These are phyloP conservation scores for Baudoinia panamericana DNA, from an alignment of 495 filamentous ascomycete species.

Conservation along the genomic window DNA sequence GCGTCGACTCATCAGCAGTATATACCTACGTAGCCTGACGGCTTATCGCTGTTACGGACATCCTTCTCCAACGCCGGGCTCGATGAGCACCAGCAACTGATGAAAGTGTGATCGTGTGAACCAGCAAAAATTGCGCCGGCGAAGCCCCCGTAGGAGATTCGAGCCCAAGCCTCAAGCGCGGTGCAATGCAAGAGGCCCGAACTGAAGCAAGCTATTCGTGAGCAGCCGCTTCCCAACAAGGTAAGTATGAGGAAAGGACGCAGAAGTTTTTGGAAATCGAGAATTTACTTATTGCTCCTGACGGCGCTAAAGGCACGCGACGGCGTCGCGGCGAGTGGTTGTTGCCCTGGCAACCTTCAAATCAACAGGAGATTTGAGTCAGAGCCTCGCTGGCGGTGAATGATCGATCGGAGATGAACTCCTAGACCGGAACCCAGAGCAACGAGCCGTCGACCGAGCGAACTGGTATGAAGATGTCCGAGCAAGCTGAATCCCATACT, in stretches of 20 bases:
- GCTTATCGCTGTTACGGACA: background rate
- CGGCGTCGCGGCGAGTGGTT: no score
- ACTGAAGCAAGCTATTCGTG: constrained; percentile 3
- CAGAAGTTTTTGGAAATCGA: no score
- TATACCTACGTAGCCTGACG: background rate
- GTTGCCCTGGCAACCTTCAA: no score
- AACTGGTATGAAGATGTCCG: no score
- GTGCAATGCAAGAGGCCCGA: constrained; percentile 1
- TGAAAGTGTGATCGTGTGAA: constrained; percentile 1
- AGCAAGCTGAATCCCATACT: no score
- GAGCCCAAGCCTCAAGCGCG: background rate
- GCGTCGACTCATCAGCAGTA: background rate
- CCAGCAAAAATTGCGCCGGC: constrained; percentile 1
- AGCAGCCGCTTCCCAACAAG: constrained; percentile 4
- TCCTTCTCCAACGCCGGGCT: background rate
- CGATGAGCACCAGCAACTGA: background rate
- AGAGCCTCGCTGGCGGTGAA: no score
- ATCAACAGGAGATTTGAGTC: no score
- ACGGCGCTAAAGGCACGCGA: no score
- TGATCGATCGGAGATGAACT: no score
- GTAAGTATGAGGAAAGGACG: background rate
- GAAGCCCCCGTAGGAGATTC: constrained; percentile 1
- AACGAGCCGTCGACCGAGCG: no score
- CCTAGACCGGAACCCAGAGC: no score
- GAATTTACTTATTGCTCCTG: no score